Percentiles rank a stretch among this genome's conserved stretches.
These are phyloP conservation scores for Tremella fuciformis DNA, from an alignment of 768 basidiomycete genomes.

Conservation along the genomic window DNA sequence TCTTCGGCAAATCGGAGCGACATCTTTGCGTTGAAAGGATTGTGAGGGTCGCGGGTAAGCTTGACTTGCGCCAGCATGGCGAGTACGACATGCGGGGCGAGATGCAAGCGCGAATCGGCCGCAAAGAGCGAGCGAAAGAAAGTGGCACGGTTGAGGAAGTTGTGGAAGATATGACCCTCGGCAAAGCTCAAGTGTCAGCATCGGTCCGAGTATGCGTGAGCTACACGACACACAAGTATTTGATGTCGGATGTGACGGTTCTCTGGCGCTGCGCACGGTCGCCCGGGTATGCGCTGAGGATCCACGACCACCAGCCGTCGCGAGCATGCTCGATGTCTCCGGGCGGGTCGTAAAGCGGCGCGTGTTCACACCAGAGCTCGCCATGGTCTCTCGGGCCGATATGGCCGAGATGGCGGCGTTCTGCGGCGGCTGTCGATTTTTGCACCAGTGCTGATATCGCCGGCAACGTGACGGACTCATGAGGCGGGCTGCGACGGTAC, in stretches of 20 bases:
- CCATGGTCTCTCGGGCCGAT: too few species aligned
- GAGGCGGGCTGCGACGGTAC: too few species aligned
- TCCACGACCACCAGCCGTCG: slow-evolving; percentile 3
- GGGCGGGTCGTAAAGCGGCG: neutral
- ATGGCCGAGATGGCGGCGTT: too few species aligned
- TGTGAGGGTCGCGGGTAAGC: neutral
- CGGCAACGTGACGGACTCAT: too few species aligned
- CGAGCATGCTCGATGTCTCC: neutral
- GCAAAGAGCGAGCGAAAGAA: neutral
- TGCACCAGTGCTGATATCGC: too few species aligned
- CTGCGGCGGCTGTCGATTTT: too few species aligned
- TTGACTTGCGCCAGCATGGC: slow-evolving; percentile 1
- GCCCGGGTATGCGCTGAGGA: slow-evolving; percentile 1
- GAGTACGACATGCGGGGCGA: slow-evolving; percentile 5
- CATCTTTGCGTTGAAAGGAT: neutral
- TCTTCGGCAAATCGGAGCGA: neutral
- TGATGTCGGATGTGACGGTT: neutral
- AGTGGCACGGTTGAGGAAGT: neutral
- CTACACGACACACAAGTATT: neutral
- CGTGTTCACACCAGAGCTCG: too few species aligned
- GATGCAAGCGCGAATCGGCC: neutral
- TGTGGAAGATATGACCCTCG: slow-evolving; percentile 1
- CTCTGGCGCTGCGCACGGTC: neutral
- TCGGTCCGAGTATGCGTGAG: neutral
- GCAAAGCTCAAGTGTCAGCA: neutral